These are phyloP conservation scores for Candida xyloterini DNA, from an alignment of 805 yeast species.

Conservation along the genomic window DNA sequence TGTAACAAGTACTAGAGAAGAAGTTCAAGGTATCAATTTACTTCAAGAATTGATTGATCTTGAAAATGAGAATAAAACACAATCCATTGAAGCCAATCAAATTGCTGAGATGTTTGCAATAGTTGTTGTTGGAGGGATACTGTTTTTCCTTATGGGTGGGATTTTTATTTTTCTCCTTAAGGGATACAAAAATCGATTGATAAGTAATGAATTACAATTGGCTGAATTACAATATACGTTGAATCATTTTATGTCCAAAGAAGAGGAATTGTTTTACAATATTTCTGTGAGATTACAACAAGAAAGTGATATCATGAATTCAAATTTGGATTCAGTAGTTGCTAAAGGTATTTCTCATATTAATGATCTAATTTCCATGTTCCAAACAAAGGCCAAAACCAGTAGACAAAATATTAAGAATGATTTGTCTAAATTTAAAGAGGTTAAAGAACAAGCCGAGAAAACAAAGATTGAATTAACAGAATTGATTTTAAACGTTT, in stretches of 20 bases:
- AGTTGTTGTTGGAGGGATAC: conserved; percentile 2
- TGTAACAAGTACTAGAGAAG: conserved; percentile 9
- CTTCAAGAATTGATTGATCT: conserved; percentile 17
- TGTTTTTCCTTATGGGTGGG: not conserved
- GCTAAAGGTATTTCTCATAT: conserved; percentile 6
- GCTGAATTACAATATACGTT: not conserved
- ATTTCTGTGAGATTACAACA: conserved; percentile 7
- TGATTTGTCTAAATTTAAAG: conserved; percentile 11
- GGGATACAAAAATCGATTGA: not conserved
- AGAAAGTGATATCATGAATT: conserved; percentile 11
- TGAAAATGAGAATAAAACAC: conserved; percentile 17
- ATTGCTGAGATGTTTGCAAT: conserved; percentile 16
- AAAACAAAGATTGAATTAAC: conserved; percentile 5
- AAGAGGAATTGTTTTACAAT: conserved; percentile 17
- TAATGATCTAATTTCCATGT: conserved; percentile 7
- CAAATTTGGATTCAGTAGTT: conserved; percentile 5
- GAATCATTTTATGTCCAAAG: conserved; percentile 13
- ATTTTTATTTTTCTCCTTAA: not conserved
- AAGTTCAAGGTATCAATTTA: conserved; percentile 9
- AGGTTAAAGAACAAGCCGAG: conserved; percentile 5
- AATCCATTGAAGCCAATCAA: conserved; percentile 12
- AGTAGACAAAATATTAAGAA: conserved; percentile 8
- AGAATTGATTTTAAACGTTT: not conserved
- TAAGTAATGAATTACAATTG: not conserved
- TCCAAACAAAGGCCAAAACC: conserved; percentile 3